Evolutionary conservation across 352 stramenopile species (phyloP).

Genomic region (Phytopythium mirpurense): DNA sequence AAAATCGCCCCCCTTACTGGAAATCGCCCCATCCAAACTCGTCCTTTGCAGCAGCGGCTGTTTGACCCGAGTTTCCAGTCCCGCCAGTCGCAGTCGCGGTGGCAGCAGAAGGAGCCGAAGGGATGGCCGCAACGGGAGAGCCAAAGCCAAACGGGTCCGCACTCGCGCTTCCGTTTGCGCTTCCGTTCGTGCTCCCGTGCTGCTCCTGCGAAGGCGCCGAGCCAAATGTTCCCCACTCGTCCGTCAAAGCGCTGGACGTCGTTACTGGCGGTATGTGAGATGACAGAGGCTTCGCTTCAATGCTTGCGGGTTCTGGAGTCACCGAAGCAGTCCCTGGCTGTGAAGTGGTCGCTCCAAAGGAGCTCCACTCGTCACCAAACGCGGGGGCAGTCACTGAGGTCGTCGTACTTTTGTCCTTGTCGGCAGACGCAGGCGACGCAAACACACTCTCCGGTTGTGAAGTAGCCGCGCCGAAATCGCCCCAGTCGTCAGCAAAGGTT

Average conservation of each 20-base stretch:
- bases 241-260: background rate
- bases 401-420: background rate
- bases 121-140: background rate
- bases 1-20: constrained; percentile 5
- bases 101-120: background rate
- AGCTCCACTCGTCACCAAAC: background rate
- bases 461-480: background rate
- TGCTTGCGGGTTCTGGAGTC: background rate
- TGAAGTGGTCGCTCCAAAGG: background rate
- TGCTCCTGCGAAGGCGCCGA: constrained; percentile 1
- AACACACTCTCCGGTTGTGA: background rate
- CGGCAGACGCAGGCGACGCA: background rate
- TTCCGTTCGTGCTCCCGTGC: no score
- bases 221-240: constrained; percentile 5
- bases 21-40: constrained; percentile 24
- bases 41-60: constrained; percentile 2
- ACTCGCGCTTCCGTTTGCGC: background rate
- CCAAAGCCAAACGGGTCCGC: constrained; percentile 4
- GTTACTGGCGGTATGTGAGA: background rate
- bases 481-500: background rate
- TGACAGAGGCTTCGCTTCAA: background rate
- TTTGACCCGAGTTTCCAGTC: background rate
- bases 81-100: background rate
- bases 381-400: background rate
- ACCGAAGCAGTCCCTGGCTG: background rate